Evolutionary conservation across 345 rosid species (phyloP).

Genomic region (Gossypium anomalum): DNA sequence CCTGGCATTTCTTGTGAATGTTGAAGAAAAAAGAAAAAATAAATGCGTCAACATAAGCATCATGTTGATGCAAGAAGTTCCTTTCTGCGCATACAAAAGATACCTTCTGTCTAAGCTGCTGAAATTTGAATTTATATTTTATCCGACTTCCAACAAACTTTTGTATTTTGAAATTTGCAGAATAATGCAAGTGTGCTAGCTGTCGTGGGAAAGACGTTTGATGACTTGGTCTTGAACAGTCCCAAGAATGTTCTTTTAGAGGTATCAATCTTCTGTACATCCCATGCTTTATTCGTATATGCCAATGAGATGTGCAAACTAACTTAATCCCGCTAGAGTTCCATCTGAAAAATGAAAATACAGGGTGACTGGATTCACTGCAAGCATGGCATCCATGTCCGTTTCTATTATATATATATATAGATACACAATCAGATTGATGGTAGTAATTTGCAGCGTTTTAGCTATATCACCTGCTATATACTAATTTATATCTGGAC

Average conservation of each 20-base stretch:
- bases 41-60: background rate
- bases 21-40: background rate
- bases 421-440: background rate
- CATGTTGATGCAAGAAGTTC: background rate
- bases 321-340: background rate
- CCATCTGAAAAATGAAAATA: background rate
- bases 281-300: background rate
- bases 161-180: constrained; percentile 38
- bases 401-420: background rate
- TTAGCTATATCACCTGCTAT: background rate
- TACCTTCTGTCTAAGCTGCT: background rate
- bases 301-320: background rate
- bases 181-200: constrained; percentile 44
- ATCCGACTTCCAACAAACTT: background rate
- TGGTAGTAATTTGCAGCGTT: background rate
- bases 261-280: constrained; percentile 36
- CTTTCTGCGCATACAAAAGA: background rate
- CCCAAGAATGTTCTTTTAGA: constrained; percentile 70
- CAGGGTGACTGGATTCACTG: background rate
- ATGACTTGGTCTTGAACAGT: constrained; percentile 64
- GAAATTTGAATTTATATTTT: constrained; percentile 3
- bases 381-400: background rate
- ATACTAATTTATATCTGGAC: background rate
- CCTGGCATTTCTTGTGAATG: background rate
- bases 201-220: constrained; percentile 78